Evolutionary conservation across 495 filamentous ascomycete species (phyloP).

Genomic region (Umbilicaria muhlenbergii): DNA sequence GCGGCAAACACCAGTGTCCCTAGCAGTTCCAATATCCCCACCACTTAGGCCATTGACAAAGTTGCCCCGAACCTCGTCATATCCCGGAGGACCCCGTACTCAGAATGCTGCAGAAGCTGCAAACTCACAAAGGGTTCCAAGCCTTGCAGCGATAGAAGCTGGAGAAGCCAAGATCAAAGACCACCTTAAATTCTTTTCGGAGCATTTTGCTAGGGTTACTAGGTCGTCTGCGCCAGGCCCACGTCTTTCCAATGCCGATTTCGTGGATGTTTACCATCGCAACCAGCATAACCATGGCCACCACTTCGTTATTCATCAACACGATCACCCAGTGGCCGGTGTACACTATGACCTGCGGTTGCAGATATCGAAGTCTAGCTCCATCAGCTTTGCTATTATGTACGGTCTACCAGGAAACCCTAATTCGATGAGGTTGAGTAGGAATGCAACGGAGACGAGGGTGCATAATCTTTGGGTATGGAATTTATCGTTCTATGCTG

Average conservation of each 20-base stretch:
- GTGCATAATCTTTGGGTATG: constrained; percentile 51
- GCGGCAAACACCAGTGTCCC: no score
- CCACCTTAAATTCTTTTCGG: constrained; percentile 36
- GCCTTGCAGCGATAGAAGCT: constrained; percentile 39
- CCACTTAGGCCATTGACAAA: no score
- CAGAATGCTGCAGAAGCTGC: no score
- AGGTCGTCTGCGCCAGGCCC: constrained; percentile 10
- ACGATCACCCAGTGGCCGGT: constrained; percentile 52
- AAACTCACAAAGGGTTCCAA: not conserved
- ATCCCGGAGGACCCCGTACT: no score
- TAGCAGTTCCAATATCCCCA: no score
- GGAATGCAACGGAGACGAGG: constrained; percentile 52
- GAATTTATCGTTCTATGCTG: constrained; percentile 1
- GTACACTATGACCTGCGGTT: constrained; percentile 49
- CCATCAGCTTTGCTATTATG: constrained; percentile 48
- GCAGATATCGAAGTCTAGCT: constrained; percentile 49
- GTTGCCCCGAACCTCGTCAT: no score
- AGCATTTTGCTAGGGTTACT: constrained; percentile 19
- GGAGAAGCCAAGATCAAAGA: constrained; percentile 34
- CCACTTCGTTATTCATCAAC: constrained; percentile 54
- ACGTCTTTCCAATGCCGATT: constrained; percentile 28
- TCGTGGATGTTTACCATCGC: constrained; percentile 34
- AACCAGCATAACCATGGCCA: constrained; percentile 31
- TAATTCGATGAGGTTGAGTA: constrained; percentile 37
- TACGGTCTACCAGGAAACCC: constrained; percentile 51